Conservation (phyloP, 495 filamentous ascomycete species). For the Achaetomiella virescens region DNA sequence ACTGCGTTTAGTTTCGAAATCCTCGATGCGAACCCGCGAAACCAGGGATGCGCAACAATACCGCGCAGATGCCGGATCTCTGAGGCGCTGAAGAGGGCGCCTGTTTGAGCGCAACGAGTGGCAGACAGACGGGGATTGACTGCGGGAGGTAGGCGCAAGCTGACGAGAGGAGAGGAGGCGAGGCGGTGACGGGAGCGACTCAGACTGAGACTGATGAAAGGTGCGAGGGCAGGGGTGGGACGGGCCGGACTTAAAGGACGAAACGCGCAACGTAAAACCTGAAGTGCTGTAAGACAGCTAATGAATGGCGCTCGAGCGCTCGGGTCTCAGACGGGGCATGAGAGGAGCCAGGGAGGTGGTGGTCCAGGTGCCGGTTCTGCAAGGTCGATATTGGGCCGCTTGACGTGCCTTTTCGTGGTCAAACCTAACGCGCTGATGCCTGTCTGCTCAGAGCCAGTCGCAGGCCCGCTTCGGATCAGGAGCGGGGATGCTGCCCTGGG, state of each 20-base stretch:
- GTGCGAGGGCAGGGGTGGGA: neutral
- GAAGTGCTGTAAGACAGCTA: conserved; percentile 6
- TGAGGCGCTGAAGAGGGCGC: conserved; percentile 20
- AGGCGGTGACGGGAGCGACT: conserved; percentile 1
- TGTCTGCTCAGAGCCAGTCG: conserved; percentile 6
- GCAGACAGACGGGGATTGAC: conserved; percentile 6
- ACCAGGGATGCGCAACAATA: too few relatives aligned
- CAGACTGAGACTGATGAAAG: neutral
- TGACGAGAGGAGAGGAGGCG: neutral
- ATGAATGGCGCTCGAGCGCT: conserved; percentile 28
- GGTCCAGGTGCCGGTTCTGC: conserved; percentile 1
- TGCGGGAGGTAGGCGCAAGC: neutral
- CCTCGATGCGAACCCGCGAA: too few relatives aligned
- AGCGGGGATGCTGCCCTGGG: conserved; percentile 1
- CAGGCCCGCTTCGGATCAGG: neutral
- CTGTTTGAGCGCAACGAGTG: conserved; percentile 27
- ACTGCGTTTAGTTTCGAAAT: too few relatives aligned
- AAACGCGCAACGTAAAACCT: neutral
- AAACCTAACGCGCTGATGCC: conserved; percentile 27
- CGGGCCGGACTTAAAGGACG: neutral
- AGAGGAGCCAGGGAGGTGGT: neutral
- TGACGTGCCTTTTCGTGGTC: conserved; percentile 33
- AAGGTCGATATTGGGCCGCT: conserved; percentile 21
- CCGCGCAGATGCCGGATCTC: conserved; percentile 16
- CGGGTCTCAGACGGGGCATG: conserved; percentile 11